A percentile compares a stretch with the other conserved stretches of the same genome.
phyloP scores from a whole-genome alignment of 352 stramenopile genomes.

The Globisporangium carolinianum region DNA sequence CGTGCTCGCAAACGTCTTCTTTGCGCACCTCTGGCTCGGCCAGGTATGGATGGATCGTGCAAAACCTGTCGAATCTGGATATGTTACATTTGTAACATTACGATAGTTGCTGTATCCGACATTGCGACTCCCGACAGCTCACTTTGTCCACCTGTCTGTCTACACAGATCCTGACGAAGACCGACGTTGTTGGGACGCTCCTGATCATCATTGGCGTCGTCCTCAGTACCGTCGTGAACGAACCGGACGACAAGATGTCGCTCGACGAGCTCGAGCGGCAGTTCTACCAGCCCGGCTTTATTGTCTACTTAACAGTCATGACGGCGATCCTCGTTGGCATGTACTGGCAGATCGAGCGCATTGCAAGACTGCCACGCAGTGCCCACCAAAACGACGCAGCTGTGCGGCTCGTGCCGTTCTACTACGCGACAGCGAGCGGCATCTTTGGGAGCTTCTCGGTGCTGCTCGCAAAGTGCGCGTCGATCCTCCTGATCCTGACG shows the following conservation, averaged over 20 bases:
- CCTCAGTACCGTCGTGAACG: conserved; percentile 72
- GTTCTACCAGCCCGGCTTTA: conserved; percentile 71
- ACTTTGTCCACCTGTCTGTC: too few species aligned
- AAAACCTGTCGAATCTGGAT: conserved; percentile 1
- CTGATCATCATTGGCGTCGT: conserved; percentile 81
- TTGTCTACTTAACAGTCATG: conserved; percentile 77
- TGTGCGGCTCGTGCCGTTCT: conserved; percentile 62
- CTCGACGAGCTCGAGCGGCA: conserved; percentile 71
- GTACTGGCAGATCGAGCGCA: conserved; percentile 70
- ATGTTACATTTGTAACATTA: too few species aligned
- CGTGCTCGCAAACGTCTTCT: conserved; percentile 86
- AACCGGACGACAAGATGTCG: conserved; percentile 74
- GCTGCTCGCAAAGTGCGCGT: conserved; percentile 76
- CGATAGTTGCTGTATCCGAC: too few species aligned
- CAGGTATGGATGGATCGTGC: conserved; percentile 23
- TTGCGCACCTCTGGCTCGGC: conserved; percentile 80
- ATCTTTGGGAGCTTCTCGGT: conserved; percentile 84
- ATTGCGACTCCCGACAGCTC: too few species aligned
- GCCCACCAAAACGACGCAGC: conserved; percentile 39
- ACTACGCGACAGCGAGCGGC: conserved; percentile 75
- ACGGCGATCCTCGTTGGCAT: conserved; percentile 54
- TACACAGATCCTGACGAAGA: conserved; percentile 41
- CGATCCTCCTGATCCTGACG: conserved; percentile 74
- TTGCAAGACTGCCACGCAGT: conserved; percentile 35
- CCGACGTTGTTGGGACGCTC: conserved; percentile 62